Base-by-base conservation (phyloP, 2,329 filamentous ascomycete genomes). In the Magnaporthiopsis poae region DNA sequence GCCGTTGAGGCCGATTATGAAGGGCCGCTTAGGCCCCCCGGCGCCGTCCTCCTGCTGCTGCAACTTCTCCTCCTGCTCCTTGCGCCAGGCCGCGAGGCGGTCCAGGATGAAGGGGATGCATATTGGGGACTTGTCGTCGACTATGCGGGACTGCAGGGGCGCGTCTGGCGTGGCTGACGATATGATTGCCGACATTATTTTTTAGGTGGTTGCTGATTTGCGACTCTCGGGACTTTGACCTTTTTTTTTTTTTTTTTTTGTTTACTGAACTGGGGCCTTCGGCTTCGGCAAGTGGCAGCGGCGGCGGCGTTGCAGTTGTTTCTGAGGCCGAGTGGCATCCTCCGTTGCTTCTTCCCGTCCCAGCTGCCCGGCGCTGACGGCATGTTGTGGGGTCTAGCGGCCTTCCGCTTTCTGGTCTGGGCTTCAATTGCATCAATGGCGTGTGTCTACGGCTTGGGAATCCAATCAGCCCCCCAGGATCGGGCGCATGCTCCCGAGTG, bases 1-100 rank as follows among this genome's bases (percentile, higher is more conserved):
- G 68, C 93, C 94, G 72, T 96, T 96, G 72, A 98, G 84, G 62
- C 92, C 94, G 69, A 97, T 83, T 75, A 96, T 86, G 76, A 96
- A 90, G 35, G 92, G 92, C 27, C 83, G 72, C 67, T 25, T 60
- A 60, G 15, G 25, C 25, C 3, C 15, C 3, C 35, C 35, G 35
- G 35, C 12, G 72, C 70, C 66, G 21, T 21, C 18, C 12, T 69
- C 77, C 75, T 77, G 74, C 31, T 5, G 31, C 31, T 27, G 27
- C 27, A 27, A 27, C 27, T 27, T 27, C 27, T 31, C 5, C 31
- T 31, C 31, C 68, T 77, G 78, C 25, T 75, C 72, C 64, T 74
- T 76, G 60, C 62, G 68, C 70, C 86, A 82, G 61, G 74, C 68
- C 64, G 79, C 73, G 13, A 90, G 77, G 25, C 80, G 82, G n/a